Conservation (phyloP, 352 stramenopile species). For the Lagenidium sp. region DNA sequence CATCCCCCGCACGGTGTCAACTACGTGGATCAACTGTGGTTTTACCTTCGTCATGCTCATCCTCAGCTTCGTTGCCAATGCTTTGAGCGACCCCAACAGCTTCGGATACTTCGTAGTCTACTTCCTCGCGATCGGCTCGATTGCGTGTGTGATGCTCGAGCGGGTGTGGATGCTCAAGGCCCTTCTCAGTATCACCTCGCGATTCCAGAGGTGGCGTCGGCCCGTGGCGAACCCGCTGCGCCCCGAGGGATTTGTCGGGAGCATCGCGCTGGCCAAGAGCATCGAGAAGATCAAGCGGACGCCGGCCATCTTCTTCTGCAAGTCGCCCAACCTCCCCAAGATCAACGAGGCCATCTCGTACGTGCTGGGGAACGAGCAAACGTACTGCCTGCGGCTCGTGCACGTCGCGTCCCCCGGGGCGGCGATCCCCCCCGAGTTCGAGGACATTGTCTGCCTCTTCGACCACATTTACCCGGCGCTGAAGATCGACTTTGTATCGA, state of each 20-base stretch:
- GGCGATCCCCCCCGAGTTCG: constrained; percentile 19
- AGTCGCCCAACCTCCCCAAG: constrained; percentile 76
- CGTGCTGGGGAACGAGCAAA: constrained; percentile 84
- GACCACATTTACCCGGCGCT: constrained; percentile 88
- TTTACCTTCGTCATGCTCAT: constrained; percentile 43
- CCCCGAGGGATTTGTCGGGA: constrained; percentile 25
- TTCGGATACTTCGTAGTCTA: constrained; percentile 53
- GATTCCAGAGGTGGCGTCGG: constrained; percentile 10
- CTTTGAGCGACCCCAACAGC: constrained; percentile 28
- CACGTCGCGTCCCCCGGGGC: constrained; percentile 36
- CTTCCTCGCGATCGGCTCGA: constrained; percentile 31
- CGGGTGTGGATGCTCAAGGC: constrained; percentile 44
- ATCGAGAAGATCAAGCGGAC: constrained; percentile 73
- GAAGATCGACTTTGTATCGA: constrained; percentile 82
- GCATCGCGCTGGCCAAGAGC: constrained; percentile 50
- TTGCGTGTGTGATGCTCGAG: constrained; percentile 58
- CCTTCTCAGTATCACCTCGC: constrained; percentile 37
- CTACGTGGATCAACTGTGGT: constrained; percentile 49
- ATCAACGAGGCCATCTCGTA: constrained; percentile 91
- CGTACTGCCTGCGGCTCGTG: constrained; percentile 81
- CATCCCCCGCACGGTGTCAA: constrained; percentile 58
- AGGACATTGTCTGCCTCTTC: constrained; percentile 59
- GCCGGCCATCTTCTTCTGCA: constrained; percentile 89
- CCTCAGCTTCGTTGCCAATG: constrained; percentile 42
- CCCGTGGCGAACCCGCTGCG: background rate